Percentiles rank a stretch among this genome's conserved stretches.
Evolutionary conservation across 176 grass and related monocot genomes (phyloP).

Genomic region (Luzula sylvatica): DNA sequence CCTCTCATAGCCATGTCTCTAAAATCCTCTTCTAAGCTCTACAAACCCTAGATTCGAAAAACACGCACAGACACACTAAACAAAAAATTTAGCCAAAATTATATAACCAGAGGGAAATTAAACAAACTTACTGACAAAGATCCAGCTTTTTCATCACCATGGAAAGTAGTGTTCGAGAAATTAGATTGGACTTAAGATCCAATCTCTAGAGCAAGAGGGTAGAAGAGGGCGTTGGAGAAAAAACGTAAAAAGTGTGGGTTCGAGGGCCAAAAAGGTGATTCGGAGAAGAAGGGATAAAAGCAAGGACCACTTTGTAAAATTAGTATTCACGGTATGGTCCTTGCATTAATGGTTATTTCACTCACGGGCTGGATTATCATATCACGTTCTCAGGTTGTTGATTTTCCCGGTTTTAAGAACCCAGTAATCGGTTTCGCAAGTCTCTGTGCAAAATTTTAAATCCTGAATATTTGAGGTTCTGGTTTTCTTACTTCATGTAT

Average conservation of each 20-base stretch:
- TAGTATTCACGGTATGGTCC: too few relatives aligned
- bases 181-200: background rate
- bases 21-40: constrained; percentile 4
- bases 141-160: background rate
- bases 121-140: background rate
- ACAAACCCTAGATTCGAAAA: constrained; percentile 28
- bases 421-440: too few relatives aligned
- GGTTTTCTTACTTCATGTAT: too few relatives aligned
- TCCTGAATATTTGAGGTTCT: too few relatives aligned
- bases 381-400: too few relatives aligned
- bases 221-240: too few relatives aligned
- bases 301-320: constrained; percentile 11
- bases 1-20: constrained; percentile 39
- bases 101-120: background rate
- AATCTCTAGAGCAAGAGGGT: too few relatives aligned
- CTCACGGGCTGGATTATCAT: too few relatives aligned
- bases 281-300: constrained; percentile 1
- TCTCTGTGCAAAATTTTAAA: too few relatives aligned
- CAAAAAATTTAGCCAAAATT: background rate
- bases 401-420: too few relatives aligned
- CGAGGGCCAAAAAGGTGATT: background rate
- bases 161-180: background rate
- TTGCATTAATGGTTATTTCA: too few relatives aligned
- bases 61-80: background rate
- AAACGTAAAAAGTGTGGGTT: background rate